Evolutionary conservation across 2,329 filamentous ascomycete genomes (phyloP).

Genomic region (Thermothelomyces thermophilus): DNA sequence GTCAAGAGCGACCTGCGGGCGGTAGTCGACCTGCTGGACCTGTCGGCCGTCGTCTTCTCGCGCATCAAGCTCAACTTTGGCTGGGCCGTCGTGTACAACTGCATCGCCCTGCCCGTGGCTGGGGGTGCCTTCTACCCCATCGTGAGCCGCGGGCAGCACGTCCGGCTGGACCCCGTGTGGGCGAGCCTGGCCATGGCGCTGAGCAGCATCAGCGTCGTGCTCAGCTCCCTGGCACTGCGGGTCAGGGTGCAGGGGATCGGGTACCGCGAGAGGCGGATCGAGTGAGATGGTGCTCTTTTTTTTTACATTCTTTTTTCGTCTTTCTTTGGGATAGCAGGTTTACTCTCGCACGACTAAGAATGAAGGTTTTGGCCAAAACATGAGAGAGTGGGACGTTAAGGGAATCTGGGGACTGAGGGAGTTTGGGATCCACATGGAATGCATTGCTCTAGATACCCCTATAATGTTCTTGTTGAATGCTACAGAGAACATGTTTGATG

Average conservation of each 20-base stretch:
- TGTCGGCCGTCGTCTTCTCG: slow-evolving; percentile 65
- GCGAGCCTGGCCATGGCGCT: slow-evolving; percentile 87
- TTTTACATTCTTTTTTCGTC: no score
- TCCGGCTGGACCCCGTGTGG: slow-evolving; percentile 73
- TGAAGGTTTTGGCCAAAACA: no score
- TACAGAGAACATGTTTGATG: no score
- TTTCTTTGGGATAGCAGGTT: no score
- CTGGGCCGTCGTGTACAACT: slow-evolving; percentile 80
- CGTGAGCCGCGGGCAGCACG: slow-evolving; percentile 43
- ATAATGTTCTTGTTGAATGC: no score
- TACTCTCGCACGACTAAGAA: no score
- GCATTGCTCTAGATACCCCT: no score
- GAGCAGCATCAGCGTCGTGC: slow-evolving; percentile 83
- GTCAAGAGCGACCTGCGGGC: slow-evolving; percentile 59
- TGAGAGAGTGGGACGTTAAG: no score
- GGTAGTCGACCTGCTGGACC: slow-evolving; percentile 65
- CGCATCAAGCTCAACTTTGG: slow-evolving; percentile 79
- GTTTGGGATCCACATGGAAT: no score
- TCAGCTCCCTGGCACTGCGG: slow-evolving; percentile 70
- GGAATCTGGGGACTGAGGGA: no score
- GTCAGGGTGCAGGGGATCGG: slow-evolving; percentile 9
- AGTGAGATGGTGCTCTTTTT: slow-evolving; percentile 11
- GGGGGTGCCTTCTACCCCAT: slow-evolving; percentile 69
- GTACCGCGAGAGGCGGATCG: slow-evolving; percentile 34
- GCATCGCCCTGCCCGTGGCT: slow-evolving; percentile 70